These are phyloP conservation scores for Tolypocladium album DNA, from an alignment of 2,329 filamentous ascomycete species.

Conservation along the genomic window DNA sequence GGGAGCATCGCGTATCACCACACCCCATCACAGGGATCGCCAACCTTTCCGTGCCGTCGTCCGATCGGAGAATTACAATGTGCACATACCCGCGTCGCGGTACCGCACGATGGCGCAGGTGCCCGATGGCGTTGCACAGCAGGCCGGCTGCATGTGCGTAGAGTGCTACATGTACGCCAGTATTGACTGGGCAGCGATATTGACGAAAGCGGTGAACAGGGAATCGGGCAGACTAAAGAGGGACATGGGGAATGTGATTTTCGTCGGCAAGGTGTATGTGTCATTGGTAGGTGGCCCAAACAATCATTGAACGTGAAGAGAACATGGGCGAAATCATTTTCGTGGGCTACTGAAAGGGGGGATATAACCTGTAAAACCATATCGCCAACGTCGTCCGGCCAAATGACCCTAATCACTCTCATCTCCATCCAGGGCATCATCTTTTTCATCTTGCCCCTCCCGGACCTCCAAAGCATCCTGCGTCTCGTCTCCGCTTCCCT, in stretches of 20 bases:
- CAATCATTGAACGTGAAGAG: too few relatives aligned
- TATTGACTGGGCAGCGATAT: background rate
- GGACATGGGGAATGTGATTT: background rate
- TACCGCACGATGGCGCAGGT: background rate
- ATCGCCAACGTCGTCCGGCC: background rate
- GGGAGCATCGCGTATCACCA: background rate
- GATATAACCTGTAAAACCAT: background rate
- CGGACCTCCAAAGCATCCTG: constrained; percentile 42
- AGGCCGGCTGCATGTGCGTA: background rate
- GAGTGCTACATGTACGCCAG: background rate
- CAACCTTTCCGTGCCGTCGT: background rate
- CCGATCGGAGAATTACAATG: background rate
- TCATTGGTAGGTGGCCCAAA: background rate
- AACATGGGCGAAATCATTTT: background rate
- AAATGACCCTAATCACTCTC: constrained; percentile 40
- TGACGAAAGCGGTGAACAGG: background rate
- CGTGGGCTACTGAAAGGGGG: background rate
- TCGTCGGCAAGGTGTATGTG: background rate
- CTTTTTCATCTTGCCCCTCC: constrained; percentile 35
- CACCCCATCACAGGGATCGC: background rate
- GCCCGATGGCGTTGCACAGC: background rate
- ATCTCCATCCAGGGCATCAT: constrained; percentile 52
- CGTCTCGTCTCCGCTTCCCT: constrained; percentile 41
- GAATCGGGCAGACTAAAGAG: background rate
- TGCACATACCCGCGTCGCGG: background rate